phyloP scores from a whole-genome alignment of 208 protist genomes.

The Herpetomonas samuelpessoai region DNA sequence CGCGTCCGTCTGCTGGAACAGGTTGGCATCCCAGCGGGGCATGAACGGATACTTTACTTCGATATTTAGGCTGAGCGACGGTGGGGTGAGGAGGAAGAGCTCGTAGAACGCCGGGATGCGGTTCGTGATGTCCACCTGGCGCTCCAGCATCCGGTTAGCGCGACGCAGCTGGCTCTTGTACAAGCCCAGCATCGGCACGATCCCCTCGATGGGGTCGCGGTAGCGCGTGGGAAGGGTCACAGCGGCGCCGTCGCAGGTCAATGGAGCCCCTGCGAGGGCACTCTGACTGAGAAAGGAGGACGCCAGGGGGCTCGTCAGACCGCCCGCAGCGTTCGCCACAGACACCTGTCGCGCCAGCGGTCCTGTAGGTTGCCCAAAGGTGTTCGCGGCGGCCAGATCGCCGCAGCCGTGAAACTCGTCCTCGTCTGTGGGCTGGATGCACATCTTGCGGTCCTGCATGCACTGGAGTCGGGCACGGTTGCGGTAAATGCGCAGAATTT shows the following conservation, averaged over 20 bases:
- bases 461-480: conserved; percentile 19
- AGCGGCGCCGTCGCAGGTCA: no score
- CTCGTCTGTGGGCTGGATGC: conserved; percentile 2
- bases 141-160: conserved; percentile 28
- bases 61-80: conserved; percentile 60
- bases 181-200: not conserved
- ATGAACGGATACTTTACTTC: conserved; percentile 83
- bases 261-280: not conserved
- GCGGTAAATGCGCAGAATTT: conserved; percentile 25
- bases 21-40: conserved; percentile 60
- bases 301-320: not conserved
- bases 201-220: not conserved
- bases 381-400: not conserved
- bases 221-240: not conserved
- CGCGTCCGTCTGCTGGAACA: conserved; percentile 67
- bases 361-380: not conserved
- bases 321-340: not conserved
- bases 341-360: not conserved
- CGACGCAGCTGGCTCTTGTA: conserved; percentile 1
- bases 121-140: conserved; percentile 68
- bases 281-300: not conserved
- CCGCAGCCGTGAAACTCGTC: conserved; percentile 17
- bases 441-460: conserved; percentile 4
- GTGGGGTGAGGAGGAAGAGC: conserved; percentile 51
- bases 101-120: conserved; percentile 60